Conservation (phyloP, 176 grass and related monocot genomes). For the Aegilops bicornis region DNA sequence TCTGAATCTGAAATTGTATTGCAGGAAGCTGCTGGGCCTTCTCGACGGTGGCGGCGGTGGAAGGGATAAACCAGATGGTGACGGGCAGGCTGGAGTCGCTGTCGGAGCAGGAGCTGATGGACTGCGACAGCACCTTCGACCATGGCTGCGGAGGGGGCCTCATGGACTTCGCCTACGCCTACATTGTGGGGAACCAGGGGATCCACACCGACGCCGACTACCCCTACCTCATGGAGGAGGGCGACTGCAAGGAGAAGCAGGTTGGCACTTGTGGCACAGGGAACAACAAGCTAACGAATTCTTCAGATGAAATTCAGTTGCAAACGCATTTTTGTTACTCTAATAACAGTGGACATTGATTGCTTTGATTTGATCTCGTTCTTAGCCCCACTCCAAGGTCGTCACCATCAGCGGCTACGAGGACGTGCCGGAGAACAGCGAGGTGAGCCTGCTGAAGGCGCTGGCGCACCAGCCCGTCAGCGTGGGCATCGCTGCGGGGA, state of each 20-base stretch:
- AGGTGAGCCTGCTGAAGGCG: slow-evolving; percentile 65
- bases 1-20: neutral
- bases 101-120: slow-evolving; percentile 87
- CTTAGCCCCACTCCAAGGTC: slow-evolving; percentile 43
- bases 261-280: slow-evolving; percentile 16
- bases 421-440: slow-evolving; percentile 77
- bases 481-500: slow-evolving; percentile 68
- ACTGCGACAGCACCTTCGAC: slow-evolving; percentile 67
- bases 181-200: slow-evolving; percentile 63
- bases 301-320: neutral
- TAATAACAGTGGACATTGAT: neutral
- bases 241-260: slow-evolving; percentile 55
- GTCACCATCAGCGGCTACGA: slow-evolving; percentile 63
- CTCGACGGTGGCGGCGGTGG: slow-evolving; percentile 77
- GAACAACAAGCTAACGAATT: no score
- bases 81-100: slow-evolving; percentile 68
- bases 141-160: slow-evolving; percentile 61
- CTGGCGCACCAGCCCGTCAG: slow-evolving; percentile 75
- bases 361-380: slow-evolving; percentile 1
- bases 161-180: slow-evolving; percentile 84
- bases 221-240: slow-evolving; percentile 85
- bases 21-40: slow-evolving; percentile 93
- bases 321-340: neutral
- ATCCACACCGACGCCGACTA: slow-evolving; percentile 65
- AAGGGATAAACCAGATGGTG: slow-evolving; percentile 79